These are phyloP conservation scores for Phytophthora europaea DNA, from an alignment of 352 stramenopile species.

Conservation along the genomic window DNA sequence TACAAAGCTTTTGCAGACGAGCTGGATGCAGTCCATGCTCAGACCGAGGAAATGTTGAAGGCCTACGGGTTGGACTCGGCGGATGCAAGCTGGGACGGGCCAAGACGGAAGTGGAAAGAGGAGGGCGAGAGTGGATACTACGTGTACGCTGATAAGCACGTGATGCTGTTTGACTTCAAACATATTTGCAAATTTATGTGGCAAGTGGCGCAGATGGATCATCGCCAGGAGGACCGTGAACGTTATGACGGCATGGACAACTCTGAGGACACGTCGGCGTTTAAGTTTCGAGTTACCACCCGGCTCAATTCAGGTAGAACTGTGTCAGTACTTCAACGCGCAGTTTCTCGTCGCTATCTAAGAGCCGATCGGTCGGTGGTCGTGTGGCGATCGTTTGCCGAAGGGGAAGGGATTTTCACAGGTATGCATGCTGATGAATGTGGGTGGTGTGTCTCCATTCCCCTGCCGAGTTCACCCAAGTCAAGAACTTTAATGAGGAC, in stretches of 20 bases:
- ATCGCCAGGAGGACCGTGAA: constrained; percentile 29
- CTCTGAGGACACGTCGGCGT: constrained; percentile 14
- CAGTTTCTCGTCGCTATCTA: constrained; percentile 14
- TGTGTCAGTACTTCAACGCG: constrained; percentile 21
- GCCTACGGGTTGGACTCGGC: constrained; percentile 17
- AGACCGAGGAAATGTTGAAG: constrained; percentile 27
- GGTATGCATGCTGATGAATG: constrained; percentile 35
- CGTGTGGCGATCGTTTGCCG: constrained; percentile 24
- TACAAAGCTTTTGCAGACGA: constrained; percentile 12
- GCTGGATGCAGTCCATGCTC: constrained; percentile 7
- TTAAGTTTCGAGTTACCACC: constrained; percentile 26
- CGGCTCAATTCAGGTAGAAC: constrained; percentile 18
- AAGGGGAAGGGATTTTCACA: constrained; percentile 27
- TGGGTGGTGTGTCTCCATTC: constrained; percentile 19
- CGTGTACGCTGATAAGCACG: constrained; percentile 14
- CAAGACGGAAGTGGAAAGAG: constrained; percentile 21
- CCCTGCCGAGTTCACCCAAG: background rate
- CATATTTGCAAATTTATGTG: constrained; percentile 10
- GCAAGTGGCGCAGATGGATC: constrained; percentile 20
- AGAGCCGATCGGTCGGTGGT: constrained; percentile 7
- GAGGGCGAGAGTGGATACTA: constrained; percentile 22
- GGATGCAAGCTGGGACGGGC: constrained; percentile 4
- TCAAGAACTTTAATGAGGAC: constrained; percentile 12
- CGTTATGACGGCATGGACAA: constrained; percentile 10
- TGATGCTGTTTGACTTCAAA: constrained; percentile 15